Evolutionary conservation across 331 rosid genomes (phyloP), one percentile per base, ranked within the genome.

Genomic region (Telfairia occidentalis): DNA sequence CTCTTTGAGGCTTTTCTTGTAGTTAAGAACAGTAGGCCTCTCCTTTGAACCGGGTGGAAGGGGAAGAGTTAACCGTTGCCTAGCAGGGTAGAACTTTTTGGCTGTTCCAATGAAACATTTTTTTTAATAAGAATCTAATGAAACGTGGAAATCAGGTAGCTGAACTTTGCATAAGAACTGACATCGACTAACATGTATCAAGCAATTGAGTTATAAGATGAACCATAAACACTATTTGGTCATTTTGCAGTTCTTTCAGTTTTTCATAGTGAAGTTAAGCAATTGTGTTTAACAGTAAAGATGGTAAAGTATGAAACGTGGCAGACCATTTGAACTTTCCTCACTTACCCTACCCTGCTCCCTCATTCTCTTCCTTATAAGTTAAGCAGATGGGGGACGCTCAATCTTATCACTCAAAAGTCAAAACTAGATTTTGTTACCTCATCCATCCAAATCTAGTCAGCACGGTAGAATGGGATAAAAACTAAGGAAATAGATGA

Each of bases 11-110:
- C 83, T 86, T 79, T 92, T 95, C 83, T 87, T 95, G 83, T 81
- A 73, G 79, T 78, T 21, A 54, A 92, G 99, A 73, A 90, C 93
- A 74, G 87, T 84, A 1, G 97, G 90, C 83, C 80, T 88, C 83
- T 87, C 97, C 82, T 90, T 95, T 8, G 96, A 86, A 80, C 96
- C 97, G 2, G 90, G 87, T 82, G 83, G 85, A 83, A 87, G 3
- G 0, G 96, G 93, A 74, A 95, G 96, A 38, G 99, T 92, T 72
- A 95, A 83, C 70, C 99, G 88, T 86, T 95, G 99, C 77, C 99
- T 85, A 37, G 87, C 85, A 18, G 97, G 97, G 40, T 85, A 85
- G 87, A 84, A 78, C 82, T 88, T 91, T 88, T 85, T 90, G 81
- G 93, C 97, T 95, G 99, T 82, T 49, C 18, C 42, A 71, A 48